Base-by-base conservation (phyloP, 148 eudicot species). In the Gaultheria prostrata region DNA sequence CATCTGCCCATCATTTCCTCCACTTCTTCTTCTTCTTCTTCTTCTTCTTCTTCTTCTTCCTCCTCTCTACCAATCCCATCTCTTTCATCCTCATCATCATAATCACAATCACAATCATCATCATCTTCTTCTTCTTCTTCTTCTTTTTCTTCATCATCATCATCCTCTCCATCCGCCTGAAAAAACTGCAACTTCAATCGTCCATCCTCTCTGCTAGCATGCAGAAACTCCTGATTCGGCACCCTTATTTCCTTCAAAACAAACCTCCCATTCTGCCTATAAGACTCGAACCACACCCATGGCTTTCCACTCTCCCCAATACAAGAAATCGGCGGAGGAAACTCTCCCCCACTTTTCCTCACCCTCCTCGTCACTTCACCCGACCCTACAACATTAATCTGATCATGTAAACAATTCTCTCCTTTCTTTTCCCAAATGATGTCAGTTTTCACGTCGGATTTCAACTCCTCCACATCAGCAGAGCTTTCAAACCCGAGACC, bases 401-500 rank as follows among this genome's bases (percentile, higher is more conserved):
- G 81, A 20, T 30, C 83, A 20, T 39, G 74, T 8, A 53, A 50
- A 17, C 74, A 24, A 65, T 28, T 56, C 78, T 87, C 48, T 82
- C 77, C 61, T 74, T 48, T 28, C 33, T 18, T 45, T 2, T 67
- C 35, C 76, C 70, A 45, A 48, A 82, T 76, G 1, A 82, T 76
- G 1, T 32, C 51, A 9, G 3, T 65, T 65, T 54, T 53, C 20
- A 35, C 33, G 21, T 84, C 85, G 53, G 67, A 63, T 82, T 76
- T 86, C 85, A 83, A 45, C 43, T 93, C 93, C 85, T 93, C 98
- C 1, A 88, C 88, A 28, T 89, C 94, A 32, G 84, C 97, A 51
- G 83, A 88, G 89, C 98, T 94, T 80, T 96, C 99, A 9, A 93
- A 92, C 57, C 99, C 99, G 10, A 96, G 93, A 13, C 97, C 95